phyloP scores from a whole-genome alignment of 139 green algal genomes.

The Dunaliella sp. region DNA sequence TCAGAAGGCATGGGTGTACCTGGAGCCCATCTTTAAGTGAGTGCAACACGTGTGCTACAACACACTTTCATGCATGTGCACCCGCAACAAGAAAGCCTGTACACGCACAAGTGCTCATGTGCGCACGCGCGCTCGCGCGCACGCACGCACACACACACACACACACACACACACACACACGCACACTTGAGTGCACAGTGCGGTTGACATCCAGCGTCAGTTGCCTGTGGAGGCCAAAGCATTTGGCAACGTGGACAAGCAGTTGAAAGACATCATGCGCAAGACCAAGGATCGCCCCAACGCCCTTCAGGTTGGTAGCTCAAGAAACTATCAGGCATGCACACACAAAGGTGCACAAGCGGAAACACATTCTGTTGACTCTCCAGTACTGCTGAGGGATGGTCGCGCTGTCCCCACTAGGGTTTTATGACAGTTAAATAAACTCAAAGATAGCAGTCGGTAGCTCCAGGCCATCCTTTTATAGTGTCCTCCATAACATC shows the following conservation, averaged over 20 bases:
- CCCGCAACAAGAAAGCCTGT: neutral
- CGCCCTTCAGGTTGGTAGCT: constrained; percentile 48
- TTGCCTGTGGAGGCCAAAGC: constrained; percentile 71
- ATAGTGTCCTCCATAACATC: too few species aligned
- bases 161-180: neutral
- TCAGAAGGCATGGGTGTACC: constrained; percentile 88
- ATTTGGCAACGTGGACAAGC: constrained; percentile 77
- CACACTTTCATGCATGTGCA: neutral
- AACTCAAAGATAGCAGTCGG: too few species aligned
- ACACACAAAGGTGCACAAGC: neutral
- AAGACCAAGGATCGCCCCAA: constrained; percentile 75
- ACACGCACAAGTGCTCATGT: too few species aligned
- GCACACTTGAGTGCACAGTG: constrained; percentile 15
- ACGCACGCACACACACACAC: neutral
- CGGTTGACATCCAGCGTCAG: constrained; percentile 83
- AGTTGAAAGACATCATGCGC: constrained; percentile 80
- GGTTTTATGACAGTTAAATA: too few species aligned
- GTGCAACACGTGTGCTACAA: neutral
- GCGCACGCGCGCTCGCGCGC: too few species aligned
- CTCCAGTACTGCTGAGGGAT: too few species aligned
- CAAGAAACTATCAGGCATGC: neutral
- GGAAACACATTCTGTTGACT: too few species aligned
- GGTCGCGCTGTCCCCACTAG: too few species aligned
- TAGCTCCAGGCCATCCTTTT: too few species aligned
- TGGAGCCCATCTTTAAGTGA: constrained; percentile 80